phyloP scores from a whole-genome alignment of 1,284 basidiomycete species.

The Ganoderma boninense region DNA sequence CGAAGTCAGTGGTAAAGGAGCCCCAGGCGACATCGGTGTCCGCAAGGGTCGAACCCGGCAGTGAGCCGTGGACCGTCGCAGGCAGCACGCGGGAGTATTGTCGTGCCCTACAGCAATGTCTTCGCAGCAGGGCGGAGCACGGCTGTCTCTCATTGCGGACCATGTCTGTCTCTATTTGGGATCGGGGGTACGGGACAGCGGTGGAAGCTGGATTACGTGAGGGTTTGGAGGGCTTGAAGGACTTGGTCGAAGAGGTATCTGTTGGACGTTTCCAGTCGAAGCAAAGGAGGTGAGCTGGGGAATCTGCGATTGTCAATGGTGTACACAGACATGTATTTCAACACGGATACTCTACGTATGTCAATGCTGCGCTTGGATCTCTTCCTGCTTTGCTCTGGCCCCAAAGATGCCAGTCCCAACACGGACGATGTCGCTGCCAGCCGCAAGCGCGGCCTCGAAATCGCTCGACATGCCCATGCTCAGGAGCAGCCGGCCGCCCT shows the following conservation, averaged over 20 bases:
- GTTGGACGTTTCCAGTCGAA: background rate
- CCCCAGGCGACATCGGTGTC: background rate
- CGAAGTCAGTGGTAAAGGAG: background rate
- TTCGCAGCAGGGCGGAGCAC: background rate
- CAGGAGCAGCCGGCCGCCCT: constrained; percentile 70
- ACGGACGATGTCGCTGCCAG: constrained; percentile 89
- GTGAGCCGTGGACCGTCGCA: background rate
- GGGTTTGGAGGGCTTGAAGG: background rate
- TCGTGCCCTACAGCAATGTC: background rate
- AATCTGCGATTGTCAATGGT: background rate
- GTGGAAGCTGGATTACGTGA: background rate
- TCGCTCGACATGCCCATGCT: constrained; percentile 99
- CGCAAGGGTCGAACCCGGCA: background rate
- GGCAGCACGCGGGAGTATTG: background rate
- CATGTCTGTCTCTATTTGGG: background rate
- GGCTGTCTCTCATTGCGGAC: background rate
- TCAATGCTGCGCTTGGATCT: constrained; percentile 16
- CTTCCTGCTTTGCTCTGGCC: constrained; percentile 61
- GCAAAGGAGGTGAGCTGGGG: background rate
- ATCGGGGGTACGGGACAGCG: background rate
- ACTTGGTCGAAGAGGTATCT: background rate
- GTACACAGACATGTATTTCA: background rate
- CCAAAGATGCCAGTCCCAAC: constrained; percentile 96
- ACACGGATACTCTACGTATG: background rate
- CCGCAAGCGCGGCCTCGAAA: constrained; percentile 86